Evolutionary conservation across 23 red algal genomes (phyloP), one percentile per base, ranked within the genome.

Genomic region (Pyropia yezoensis): DNA sequence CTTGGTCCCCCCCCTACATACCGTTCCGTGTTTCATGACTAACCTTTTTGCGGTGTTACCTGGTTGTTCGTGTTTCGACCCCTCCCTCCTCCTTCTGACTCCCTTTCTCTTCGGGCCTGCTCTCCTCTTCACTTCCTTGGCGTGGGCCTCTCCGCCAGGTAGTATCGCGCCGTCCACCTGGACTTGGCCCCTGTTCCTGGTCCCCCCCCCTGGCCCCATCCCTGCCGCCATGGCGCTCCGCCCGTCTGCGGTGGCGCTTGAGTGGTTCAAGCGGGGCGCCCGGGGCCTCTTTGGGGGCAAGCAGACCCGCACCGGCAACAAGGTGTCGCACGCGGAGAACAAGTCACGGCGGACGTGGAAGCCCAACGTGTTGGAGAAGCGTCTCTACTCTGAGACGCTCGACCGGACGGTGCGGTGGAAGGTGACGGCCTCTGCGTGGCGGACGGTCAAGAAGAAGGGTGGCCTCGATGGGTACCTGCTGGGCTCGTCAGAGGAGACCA

Each of bases 381-480:
- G 66, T 6, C 57, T 96, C 55, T 96, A 78, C 49, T 88, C 82
- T 51, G 74, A 82, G 59, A 75, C 78, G 33, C 61, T 96, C 39
- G 60, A 79, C 59, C 29, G 71, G 25, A 74, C 57, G 63, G 56
- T 96, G 14, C 71, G 34, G 26, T 88, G 75, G 55, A 68, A 68
- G 14, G 69, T 96, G 61, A 85, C 91, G 15, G 70, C 83, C 3
- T 53, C 65, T 26, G 91, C 68, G 27, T 69, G 88, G 69, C 27
- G 78, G 65, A 78, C 73, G 51, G 79, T 96, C 29, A 68, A 86
- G 47, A 83, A 87, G 23, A 61, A 63, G 74, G 91, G 91, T 57
- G 83, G 91, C 28, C 54, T 96, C 54, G 91, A 96, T 21, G 75
- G 83, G 54, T 96, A 96, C 63, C 64, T 96, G 57, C 49, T 96